Evolutionary conservation across 169 alveolate genomes (phyloP), one percentile per base, ranked within the genome.

Genomic region (Plasmodium cynomolgi): DNA sequence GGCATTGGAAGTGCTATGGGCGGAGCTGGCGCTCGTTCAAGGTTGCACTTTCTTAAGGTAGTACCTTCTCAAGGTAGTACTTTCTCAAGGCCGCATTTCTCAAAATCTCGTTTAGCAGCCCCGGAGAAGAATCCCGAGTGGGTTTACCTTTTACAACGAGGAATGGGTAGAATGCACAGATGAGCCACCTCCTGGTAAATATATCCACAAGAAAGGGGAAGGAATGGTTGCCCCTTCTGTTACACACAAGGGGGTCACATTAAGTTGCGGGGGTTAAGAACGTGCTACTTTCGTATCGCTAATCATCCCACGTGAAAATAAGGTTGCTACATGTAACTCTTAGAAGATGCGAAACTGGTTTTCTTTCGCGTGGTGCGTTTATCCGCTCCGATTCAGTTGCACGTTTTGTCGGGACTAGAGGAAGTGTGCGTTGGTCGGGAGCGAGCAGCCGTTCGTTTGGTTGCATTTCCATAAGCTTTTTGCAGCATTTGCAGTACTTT

Each of bases 81-180:
- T 8, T 41, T 41, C n/a, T 34, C 34, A 37, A 29, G 84, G 15
- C 7, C 50, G 15, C 13, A 7, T 8, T 41, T 41, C 11, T 8
- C 11, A 41, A 47, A 47, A 11, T 20, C 68, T 23, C 15, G 2
- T 79, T 79, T 34, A 20, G 62, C 29, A 3, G 17, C 41, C 62
- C 84, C 72, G 29, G 84, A 79, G 56, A 79, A 41, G 33, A 29
- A 79, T 41, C n/a, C 37, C n/a, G 20, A 39, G 29, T 39, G 84
- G 23, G 84, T 39, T 39, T 20, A 47, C 44, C 15, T 79, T 79
- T n/a, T 79, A 34, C 26, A 79, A 15, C 13, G 71, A 39, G 62
- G 29, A 79, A 62, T 62, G 75, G 15, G 75, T 7, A 62, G 15
- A 62, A 62, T 13, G 29, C 34, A 62, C 29, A 62, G 15, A 26